phyloP scores from a whole-genome alignment of 257 asterid genomes.

The Coffea eugenioides region DNA sequence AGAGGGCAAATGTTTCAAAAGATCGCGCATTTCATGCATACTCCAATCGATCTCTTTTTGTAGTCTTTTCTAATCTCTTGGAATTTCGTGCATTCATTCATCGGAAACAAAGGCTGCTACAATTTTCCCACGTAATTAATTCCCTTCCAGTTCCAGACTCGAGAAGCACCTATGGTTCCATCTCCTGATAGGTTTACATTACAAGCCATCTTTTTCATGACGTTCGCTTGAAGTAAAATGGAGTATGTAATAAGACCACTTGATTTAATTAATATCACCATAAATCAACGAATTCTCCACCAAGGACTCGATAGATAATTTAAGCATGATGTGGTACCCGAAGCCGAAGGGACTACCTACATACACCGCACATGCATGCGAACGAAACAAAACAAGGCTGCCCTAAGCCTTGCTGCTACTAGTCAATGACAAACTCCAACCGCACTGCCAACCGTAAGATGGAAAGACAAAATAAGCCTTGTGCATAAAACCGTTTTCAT shows the following conservation, averaged over 20 bases:
- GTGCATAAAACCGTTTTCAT: slow-evolving; percentile 18
- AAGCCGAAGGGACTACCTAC: not conserved
- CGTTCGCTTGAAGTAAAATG: not conserved
- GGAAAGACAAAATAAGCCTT: not conserved
- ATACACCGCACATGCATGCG: not conserved
- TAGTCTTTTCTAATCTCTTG: not conserved
- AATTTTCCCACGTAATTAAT: not conserved
- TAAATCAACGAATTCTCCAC: not conserved
- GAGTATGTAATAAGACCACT: not conserved
- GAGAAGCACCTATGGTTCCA: not conserved
- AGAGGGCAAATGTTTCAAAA: not conserved
- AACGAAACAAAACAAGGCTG: not conserved
- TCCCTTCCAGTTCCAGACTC: not conserved
- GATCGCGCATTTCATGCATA: not conserved
- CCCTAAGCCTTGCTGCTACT: not conserved
- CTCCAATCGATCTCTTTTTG: not conserved
- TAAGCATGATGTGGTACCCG: not conserved
- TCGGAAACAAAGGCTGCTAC: not conserved
- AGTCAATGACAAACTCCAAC: not conserved
- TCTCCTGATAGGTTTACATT: not conserved
- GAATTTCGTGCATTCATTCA: not conserved
- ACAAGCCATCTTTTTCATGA: not conserved
- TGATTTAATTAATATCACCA: not conserved
- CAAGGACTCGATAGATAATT: not conserved
- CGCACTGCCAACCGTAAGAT: not conserved